Conservation (phyloP, 768 basidiomycete species). For the Leccinellum luteum region DNA sequence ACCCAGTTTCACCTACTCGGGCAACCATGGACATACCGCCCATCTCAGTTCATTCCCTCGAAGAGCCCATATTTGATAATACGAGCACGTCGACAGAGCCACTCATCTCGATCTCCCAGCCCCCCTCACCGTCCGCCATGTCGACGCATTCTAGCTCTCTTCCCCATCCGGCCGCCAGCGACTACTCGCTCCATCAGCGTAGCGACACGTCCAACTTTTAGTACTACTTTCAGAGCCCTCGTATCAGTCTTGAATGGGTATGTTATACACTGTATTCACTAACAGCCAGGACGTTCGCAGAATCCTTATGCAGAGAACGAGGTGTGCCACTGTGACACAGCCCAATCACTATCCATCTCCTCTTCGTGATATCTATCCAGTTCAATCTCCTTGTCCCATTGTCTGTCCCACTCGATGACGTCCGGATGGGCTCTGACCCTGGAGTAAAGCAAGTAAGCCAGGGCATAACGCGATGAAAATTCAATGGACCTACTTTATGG, state of each 20-base stretch:
- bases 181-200: slow-evolving; percentile 7
- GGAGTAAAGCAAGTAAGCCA: slow-evolving; percentile 1
- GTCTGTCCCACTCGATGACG: slow-evolving; percentile 32
- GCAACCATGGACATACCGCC: slow-evolving; percentile 35
- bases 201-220: slow-evolving; percentile 16
- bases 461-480: background rate
- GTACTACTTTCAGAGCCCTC: background rate
- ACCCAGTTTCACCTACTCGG: slow-evolving; percentile 47
- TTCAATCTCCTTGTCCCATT: slow-evolving; percentile 22
- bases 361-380: slow-evolving; percentile 27
- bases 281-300: background rate
- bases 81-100: slow-evolving; percentile 5
- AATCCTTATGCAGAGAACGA: slow-evolving; percentile 21
- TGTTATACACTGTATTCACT: slow-evolving; percentile 4
- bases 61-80: slow-evolving; percentile 16
- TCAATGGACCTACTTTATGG: slow-evolving; percentile 25
- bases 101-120: slow-evolving; percentile 12
- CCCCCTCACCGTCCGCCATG: slow-evolving; percentile 17
- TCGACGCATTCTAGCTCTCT: slow-evolving; percentile 13
- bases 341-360: slow-evolving; percentile 34
- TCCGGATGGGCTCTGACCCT: slow-evolving; percentile 38
- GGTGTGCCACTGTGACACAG: slow-evolving; percentile 30
- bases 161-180: slow-evolving; percentile 12
- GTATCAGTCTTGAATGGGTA: slow-evolving; percentile 2
- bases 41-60: slow-evolving; percentile 26